Evolutionary conservation across 2,329 filamentous ascomycete genomes (phyloP), one percentile per base, ranked within the genome.

Genomic region (Drechslerella dactyloides): DNA sequence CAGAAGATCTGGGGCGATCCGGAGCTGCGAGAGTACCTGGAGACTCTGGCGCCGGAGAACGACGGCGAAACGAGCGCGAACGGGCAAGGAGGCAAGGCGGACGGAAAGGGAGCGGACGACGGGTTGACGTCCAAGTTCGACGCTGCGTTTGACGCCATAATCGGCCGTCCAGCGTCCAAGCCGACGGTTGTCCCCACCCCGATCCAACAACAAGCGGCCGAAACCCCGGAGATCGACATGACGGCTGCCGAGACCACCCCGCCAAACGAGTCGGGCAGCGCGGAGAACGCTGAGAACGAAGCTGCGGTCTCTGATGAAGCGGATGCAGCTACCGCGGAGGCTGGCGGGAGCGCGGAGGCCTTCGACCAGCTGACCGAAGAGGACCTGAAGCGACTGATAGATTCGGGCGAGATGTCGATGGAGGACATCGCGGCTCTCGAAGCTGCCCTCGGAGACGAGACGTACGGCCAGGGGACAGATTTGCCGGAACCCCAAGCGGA

Each of bases 61-160:
- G 21, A 6, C 30, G 33, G 24, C 17, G 27, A 23, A n/a, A 3
- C 46, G 33, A 21, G 11, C 13, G 27, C 35, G 6, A 8, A 8
- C 27, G 17, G 51, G 10, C 58, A 30, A 35, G 30, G 15, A 24
- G 21, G 15, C 33, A 57, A 33, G 15, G n/a, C 24, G 8, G 50
- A 27, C 6, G 55, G 30, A 23, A 55, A 56, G 17, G 15, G 17
- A 8, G 48, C 30, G 1, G 66, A 70, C 23, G 66, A 70, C 19
- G 59, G 59, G 5, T 23, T 70, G 24, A 33, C 66, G 1, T 70
- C 66, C 10, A 70, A 70, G 21, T 70, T 70, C 21, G 66, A 70
- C 60, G 66, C 66, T 6, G 66, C 66, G 8, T 70, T 64, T 23
- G 66, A 70, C 56, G 66, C 66, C 4, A 70, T 70, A 24, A 64